Evolutionary conservation across 2,329 filamentous ascomycete genomes (phyloP).

Genomic region (Iodosphaeria phyllophila): DNA sequence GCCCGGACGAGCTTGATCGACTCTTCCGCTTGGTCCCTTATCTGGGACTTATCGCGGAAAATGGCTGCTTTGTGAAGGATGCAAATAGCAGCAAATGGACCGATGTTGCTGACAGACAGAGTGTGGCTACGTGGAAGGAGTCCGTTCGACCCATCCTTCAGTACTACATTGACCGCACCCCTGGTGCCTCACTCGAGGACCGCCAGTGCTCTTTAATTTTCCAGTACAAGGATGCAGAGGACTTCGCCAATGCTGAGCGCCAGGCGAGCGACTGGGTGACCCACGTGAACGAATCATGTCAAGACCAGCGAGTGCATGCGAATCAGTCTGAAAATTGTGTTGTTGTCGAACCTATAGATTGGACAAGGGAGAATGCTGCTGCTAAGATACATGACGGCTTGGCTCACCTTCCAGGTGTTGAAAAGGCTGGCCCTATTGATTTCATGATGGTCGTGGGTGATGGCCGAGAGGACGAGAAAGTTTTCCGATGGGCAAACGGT

Average conservation of each 20-base stretch:
- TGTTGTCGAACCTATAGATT: conserved; percentile 68
- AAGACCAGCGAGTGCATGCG: conserved; percentile 66
- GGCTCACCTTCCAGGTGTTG: conserved; percentile 16
- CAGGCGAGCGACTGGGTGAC: conserved; percentile 81
- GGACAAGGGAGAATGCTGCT: conserved; percentile 74
- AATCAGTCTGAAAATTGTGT: conserved; percentile 65
- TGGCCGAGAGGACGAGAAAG: conserved; percentile 80
- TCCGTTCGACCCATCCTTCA: conserved; percentile 67
- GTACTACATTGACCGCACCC: conserved; percentile 81
- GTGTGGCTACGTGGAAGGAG: conserved; percentile 63
- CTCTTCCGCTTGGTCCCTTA: conserved; percentile 71
- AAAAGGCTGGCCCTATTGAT: conserved; percentile 35
- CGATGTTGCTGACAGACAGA: conserved; percentile 53
- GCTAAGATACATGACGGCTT: conserved; percentile 49
- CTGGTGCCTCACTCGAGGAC: conserved; percentile 74
- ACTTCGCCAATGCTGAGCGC: conserved; percentile 54
- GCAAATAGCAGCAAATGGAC: conserved; percentile 53
- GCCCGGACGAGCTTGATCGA: conserved; percentile 71
- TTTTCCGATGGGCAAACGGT: conserved; percentile 86
- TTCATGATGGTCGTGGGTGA: conserved; percentile 85
- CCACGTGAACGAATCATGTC: conserved; percentile 88
- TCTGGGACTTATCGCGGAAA: conserved; percentile 82
- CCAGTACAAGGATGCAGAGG: conserved; percentile 70
- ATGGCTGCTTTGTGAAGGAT: conserved; percentile 75
- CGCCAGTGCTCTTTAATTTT: conserved; percentile 84